Base-by-base conservation (phyloP, 1,284 basidiomycete genomes). In the Malassezia brasiliensis region DNA sequence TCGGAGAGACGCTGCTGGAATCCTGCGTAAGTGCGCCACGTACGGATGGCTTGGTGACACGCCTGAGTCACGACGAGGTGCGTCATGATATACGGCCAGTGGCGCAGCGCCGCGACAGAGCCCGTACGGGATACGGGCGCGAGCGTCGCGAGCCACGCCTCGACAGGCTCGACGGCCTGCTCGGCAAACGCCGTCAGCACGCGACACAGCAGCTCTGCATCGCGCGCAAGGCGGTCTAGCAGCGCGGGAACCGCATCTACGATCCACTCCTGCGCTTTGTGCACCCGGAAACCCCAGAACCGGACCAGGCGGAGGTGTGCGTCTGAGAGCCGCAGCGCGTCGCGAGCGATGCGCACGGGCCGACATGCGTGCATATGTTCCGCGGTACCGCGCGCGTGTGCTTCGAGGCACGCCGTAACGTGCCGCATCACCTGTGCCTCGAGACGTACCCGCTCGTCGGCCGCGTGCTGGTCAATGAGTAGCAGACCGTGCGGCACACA, bases 401-500 rank as follows among this genome's bases (percentile, higher is more conserved):
- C 37, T 2, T 25, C 19, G 25, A 55, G 25, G 30, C 58, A 60
- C 12, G 48, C 50, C 5, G 59, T 35, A 72, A 86, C 87, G 17
- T 89, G 74, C 46, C 83, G 80, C 59, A 79, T 79, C 55, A 90
- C 78, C 68, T 86, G 85, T 17, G 77, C 76, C 75, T 96, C 91
- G 42, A 94, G 85, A 19, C 88, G 82, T 25, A 94, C 78, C 9
- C 91, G 83, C 76, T 96, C 91, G 70, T 93, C 88, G 8, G 89
- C 90, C 5, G 91, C 91, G 72, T 96, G 91, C 75, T 96, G 91
- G 77, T 96, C 91, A 41, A 96, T 80, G 51, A 94, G 78, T 17
- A 90, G 79, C 22, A 96, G 64, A 0, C 50, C 47, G 1, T 36
- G 22, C 30, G 7, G 76, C 45, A 7, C 25, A 28, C 25, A 4